Evolutionary conservation across 495 filamentous ascomycete species (phyloP).

Genomic region (Bathelium albidoporum): DNA sequence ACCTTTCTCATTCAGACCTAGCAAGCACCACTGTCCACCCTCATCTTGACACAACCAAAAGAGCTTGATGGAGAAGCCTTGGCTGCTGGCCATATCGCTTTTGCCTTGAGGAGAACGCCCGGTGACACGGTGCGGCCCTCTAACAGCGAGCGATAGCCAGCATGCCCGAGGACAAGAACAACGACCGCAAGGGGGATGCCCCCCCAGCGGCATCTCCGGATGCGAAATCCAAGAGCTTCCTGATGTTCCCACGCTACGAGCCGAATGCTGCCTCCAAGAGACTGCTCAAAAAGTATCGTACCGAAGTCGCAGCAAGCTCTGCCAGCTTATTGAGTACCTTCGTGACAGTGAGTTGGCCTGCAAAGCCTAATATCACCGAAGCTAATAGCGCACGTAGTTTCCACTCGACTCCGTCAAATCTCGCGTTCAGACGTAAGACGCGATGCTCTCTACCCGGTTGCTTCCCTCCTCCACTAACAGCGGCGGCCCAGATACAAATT

Average conservation of each 20-base stretch:
- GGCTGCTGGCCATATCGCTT: conserved; percentile 47
- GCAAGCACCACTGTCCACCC: background rate
- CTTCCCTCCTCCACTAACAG: background rate
- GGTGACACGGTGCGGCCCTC: conserved; percentile 28
- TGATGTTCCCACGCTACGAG: conserved; percentile 8
- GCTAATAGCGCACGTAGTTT: conserved; percentile 38
- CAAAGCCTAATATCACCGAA: background rate
- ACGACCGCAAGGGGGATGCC: conserved; percentile 22
- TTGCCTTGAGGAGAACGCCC: conserved; percentile 47
- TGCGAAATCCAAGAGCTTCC: conserved; percentile 3
- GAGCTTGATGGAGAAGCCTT: conserved; percentile 51
- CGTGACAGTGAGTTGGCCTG: conserved; percentile 42
- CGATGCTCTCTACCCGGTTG: conserved; percentile 9
- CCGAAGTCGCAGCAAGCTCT: conserved; percentile 65
- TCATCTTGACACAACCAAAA: background rate
- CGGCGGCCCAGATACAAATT: conserved; percentile 51
- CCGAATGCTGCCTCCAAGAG: conserved; percentile 29
- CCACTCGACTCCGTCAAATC: conserved; percentile 79
- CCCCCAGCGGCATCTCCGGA: conserved; percentile 32
- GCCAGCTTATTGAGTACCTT: conserved; percentile 66
- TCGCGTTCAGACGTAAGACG: conserved; percentile 62
- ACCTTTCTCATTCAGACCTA: background rate
- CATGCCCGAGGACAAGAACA: conserved; percentile 38
- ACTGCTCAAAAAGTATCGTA: conserved; percentile 64
- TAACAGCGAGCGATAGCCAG: conserved; percentile 29